These are phyloP conservation scores for Pelargonium fulgidum DNA, from an alignment of 441 rosid species.

Conservation along the genomic window DNA sequence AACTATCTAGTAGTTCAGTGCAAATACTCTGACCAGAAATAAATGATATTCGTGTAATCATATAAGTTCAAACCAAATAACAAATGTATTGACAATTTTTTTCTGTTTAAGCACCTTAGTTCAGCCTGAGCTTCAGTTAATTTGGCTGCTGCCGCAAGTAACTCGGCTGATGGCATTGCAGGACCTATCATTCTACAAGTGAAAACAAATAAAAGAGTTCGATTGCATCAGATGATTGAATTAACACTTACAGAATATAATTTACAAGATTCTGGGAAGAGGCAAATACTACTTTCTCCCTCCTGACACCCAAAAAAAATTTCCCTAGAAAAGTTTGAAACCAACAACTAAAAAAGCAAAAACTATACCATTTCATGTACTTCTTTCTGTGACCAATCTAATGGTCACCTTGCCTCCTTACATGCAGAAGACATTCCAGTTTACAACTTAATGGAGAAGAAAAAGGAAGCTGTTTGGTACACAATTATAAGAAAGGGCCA, in stretches of 20 bases:
- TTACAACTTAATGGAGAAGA: neutral
- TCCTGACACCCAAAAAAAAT: too few species aligned
- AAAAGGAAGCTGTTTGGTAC: neutral
- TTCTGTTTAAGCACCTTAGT: conserved; percentile 43
- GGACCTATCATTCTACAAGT: conserved; percentile 72
- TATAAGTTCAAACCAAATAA: conserved; percentile 1
- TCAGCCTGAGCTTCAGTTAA: conserved; percentile 88
- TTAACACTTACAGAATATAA: neutral
- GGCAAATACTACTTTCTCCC: neutral
- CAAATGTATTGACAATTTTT: conserved; percentile 5
- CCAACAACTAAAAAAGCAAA: too few species aligned
- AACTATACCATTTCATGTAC: too few species aligned
- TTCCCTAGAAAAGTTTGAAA: too few species aligned
- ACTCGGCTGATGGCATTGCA: conserved; percentile 86
- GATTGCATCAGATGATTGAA: conserved; percentile 5
- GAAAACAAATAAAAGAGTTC: conserved; percentile 11
- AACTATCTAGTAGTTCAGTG: conserved; percentile 9
- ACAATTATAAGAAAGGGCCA: neutral
- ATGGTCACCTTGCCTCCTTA: neutral
- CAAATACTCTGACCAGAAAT: conserved; percentile 9
- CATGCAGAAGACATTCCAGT: neutral
- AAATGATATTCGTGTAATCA: conserved; percentile 5
- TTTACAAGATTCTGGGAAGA: neutral
- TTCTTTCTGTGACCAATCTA: too few species aligned
- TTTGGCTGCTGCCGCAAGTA: conserved; percentile 93